Evolutionary conservation across 2,329 filamentous ascomycete genomes (phyloP).

Genomic region (Colletotrichum tropicicola): DNA sequence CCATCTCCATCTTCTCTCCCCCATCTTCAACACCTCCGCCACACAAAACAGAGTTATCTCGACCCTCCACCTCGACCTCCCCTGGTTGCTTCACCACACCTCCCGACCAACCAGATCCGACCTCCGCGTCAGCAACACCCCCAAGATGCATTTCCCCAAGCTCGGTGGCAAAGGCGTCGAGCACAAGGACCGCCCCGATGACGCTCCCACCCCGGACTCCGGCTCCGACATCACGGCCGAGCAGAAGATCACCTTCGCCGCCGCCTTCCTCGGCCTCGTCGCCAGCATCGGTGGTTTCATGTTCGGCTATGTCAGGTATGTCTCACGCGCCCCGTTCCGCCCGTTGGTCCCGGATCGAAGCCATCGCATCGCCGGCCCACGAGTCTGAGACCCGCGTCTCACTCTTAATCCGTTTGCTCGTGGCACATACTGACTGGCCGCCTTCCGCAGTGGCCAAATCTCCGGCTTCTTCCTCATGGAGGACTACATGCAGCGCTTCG

Average conservation of each 20-base stretch:
- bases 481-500: constrained; percentile 65
- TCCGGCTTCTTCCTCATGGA: constrained; percentile 69
- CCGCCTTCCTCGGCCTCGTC: constrained; percentile 58
- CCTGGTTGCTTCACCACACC: neutral
- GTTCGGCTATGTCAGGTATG: constrained; percentile 65
- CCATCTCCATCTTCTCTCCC: neutral
- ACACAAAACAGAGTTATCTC: neutral
- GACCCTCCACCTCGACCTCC: neutral
- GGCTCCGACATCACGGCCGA: constrained; percentile 23
- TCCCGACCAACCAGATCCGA: neutral
- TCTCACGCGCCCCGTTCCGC: neutral
- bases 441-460: constrained; percentile 60
- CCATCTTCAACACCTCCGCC: neutral
- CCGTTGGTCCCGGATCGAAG: neutral
- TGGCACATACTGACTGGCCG: neutral
- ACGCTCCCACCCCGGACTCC: neutral
- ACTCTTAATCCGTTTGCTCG: neutral
- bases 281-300: constrained; percentile 66
- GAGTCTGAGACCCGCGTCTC: neutral
- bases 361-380: no score
- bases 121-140: neutral
- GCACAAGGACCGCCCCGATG: constrained; percentile 17
- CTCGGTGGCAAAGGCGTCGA: constrained; percentile 26
- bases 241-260: constrained; percentile 47
- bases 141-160: constrained; percentile 28